Base-by-base conservation (phyloP, 164 flowering plant species). In the Cinnamomum chago region DNA sequence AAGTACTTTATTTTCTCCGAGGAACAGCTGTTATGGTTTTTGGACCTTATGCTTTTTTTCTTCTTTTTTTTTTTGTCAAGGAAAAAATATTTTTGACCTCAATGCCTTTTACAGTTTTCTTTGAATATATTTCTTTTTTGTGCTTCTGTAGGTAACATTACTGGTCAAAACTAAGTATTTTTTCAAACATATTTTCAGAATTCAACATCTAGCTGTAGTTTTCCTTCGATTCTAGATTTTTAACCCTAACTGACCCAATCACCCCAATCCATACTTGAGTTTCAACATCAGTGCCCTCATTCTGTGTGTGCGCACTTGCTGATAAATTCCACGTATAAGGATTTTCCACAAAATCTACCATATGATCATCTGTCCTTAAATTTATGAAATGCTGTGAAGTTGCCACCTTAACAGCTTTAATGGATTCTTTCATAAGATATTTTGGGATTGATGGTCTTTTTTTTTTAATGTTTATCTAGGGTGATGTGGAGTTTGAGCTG, bases 401-500 rank as follows among this genome's bases (percentile, higher is more conserved):
- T 55, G 18, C 13, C 60, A 55, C 13, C 5, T 55, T 55, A 55
- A 55, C n/a, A 55, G 60, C 60, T 15, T 55, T 55, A 55, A 14
- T 55, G 60, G 15, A 15, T 55, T 15, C 17, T 55, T 55, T 55
- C n/a, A 55, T 55, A 20, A 17, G 60, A 55, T 55, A 40, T 40
- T 40, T 40, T 40, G 60, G 60, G 1, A 55, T 5, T 55, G 60
- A 17, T 5, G 6, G 2, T 55, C 60, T 17, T 15, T 65, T 28
- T n/a, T 62, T 35, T 25, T n/a, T n/a, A n/a, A 30, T 50, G 24
- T 20, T 60, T 14, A 33, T 74, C 25, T 72, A 91, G 99, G 90
- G 81, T 70, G 50, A 70, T 33, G 12, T 85, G 22, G 76, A 70
- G 70, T 76, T 81, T 58, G 90, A 90, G 82, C 88, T 96, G 20